Conservation (phyloP, 306 rosid species). For the Ceratonia siliqua region DNA sequence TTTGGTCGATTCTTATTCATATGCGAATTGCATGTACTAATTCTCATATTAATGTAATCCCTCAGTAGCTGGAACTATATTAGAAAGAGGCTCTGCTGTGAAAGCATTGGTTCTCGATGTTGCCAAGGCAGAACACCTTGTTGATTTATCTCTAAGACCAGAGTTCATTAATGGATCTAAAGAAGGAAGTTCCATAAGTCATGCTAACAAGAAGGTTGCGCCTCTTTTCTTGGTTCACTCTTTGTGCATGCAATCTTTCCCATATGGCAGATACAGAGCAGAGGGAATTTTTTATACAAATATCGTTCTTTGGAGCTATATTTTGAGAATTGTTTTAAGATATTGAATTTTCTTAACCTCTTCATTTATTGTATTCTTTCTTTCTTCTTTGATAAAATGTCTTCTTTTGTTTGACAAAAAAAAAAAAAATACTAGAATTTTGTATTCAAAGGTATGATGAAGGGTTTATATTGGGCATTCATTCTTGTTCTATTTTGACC, state of each 20-base stretch:
- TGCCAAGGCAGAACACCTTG: constrained; percentile 69
- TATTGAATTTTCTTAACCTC: background rate
- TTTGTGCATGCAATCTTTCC: background rate
- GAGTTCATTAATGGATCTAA: constrained; percentile 53
- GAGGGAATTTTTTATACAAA: background rate
- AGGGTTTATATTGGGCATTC: constrained; percentile 19
- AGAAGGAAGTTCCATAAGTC: constrained; percentile 50
- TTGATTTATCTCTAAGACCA: constrained; percentile 74
- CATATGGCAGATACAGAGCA: background rate
- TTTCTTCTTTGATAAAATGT: constrained; percentile 15
- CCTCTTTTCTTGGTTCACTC: background rate
- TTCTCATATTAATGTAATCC: constrained; percentile 22
- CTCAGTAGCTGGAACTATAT: constrained; percentile 58
- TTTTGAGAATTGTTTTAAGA: background rate
- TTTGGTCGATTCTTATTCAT: constrained; percentile 21
- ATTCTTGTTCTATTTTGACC: constrained; percentile 24
- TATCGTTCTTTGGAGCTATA: background rate
- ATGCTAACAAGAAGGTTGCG: constrained; percentile 67
- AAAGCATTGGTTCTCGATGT: constrained; percentile 87
- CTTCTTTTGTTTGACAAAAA: background rate
- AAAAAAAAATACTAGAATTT: background rate
- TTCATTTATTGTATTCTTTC: background rate
- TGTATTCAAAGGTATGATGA: background rate
- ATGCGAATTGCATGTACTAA: background rate
- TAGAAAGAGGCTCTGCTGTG: constrained; percentile 66